Evolutionary conservation across 257 asterid genomes (phyloP).

Genomic region (Asclepias syriaca): DNA sequence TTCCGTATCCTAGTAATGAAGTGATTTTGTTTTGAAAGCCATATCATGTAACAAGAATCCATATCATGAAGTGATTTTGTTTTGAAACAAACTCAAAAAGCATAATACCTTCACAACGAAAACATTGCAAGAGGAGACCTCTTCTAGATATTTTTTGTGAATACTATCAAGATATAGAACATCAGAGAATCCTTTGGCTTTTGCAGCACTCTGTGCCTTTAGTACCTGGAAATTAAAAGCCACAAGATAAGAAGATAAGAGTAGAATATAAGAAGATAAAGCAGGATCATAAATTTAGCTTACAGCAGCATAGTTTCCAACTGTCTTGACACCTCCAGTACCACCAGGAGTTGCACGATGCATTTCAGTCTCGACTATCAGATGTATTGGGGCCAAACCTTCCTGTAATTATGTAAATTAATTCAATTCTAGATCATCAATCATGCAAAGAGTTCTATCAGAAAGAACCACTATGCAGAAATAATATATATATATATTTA

Average conservation of each 20-base stretch:
- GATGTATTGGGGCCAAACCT: slow-evolving; percentile 92
- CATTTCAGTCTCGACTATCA: slow-evolving; percentile 85
- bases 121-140: slow-evolving; percentile 93
- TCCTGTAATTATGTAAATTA: slow-evolving; percentile 46
- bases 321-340: slow-evolving; percentile 93
- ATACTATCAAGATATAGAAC: slow-evolving; percentile 78
- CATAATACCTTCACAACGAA: slow-evolving; percentile 78
- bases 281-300: slow-evolving; percentile 22
- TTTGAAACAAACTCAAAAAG: background rate
- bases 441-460: background rate
- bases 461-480: background rate
- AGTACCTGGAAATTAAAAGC: slow-evolving; percentile 48
- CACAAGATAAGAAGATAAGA: background rate
- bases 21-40: background rate
- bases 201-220: slow-evolving; percentile 90
- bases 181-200: slow-evolving; percentile 90
- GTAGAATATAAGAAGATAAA: background rate
- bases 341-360: slow-evolving; percentile 99
- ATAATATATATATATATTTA: too few species aligned
- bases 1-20: background rate
- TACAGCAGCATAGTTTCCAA: slow-evolving; percentile 96
- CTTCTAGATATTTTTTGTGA: slow-evolving; percentile 79
- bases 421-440: background rate
- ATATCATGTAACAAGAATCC: background rate
- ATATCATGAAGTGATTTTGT: background rate